Conservation (phyloP, 2,329 filamentous ascomycete species). For the Fonsecaea multimorphosa region DNA sequence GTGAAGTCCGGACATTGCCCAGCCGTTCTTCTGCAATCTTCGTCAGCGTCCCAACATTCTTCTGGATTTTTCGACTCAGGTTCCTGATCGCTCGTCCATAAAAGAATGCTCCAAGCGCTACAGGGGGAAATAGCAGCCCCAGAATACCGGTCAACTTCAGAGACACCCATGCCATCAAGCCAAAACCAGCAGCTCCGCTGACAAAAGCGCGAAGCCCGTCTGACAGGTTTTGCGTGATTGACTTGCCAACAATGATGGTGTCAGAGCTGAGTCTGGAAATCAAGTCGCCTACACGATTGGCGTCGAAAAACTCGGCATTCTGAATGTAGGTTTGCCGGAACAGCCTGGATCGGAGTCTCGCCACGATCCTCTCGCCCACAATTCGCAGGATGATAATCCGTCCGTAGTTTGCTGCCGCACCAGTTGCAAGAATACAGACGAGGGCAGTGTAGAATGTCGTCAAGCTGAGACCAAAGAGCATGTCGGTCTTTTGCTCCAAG, state of each 20-base stretch:
- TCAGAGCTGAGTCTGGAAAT: slow-evolving; percentile 95
- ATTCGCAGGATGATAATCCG: slow-evolving; percentile 92
- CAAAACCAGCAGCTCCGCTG: slow-evolving; percentile 86
- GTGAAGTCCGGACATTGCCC: slow-evolving; percentile 93
- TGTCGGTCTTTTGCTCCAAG: slow-evolving; percentile 61
- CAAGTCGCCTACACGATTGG: slow-evolving; percentile 92
- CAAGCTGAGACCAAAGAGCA: slow-evolving; percentile 82
- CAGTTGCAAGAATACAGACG: slow-evolving; percentile 75
- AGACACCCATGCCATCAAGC: slow-evolving; percentile 95
- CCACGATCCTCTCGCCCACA: slow-evolving; percentile 92
- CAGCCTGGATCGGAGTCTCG: slow-evolving; percentile 83
- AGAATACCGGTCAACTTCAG: slow-evolving; percentile 87
- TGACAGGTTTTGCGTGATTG: slow-evolving; percentile 95
- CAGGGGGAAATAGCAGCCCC: slow-evolving; percentile 84
- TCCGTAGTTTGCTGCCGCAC: slow-evolving; percentile 89
- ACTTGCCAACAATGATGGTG: slow-evolving; percentile 97
- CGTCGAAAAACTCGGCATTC: slow-evolving; percentile 93
- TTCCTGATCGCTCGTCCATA: slow-evolving; percentile 90
- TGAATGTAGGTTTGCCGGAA: slow-evolving; percentile 94
- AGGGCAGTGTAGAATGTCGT: slow-evolving; percentile 88
- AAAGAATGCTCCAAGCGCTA: slow-evolving; percentile 87
- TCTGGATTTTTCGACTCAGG: slow-evolving; percentile 89
- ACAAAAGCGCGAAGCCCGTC: slow-evolving; percentile 92
- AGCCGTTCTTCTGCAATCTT: slow-evolving; percentile 98
- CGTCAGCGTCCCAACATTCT: slow-evolving; percentile 87